These are phyloP conservation scores for Avena eriantha DNA, from an alignment of 176 grass and related monocot species.

Conservation along the genomic window DNA sequence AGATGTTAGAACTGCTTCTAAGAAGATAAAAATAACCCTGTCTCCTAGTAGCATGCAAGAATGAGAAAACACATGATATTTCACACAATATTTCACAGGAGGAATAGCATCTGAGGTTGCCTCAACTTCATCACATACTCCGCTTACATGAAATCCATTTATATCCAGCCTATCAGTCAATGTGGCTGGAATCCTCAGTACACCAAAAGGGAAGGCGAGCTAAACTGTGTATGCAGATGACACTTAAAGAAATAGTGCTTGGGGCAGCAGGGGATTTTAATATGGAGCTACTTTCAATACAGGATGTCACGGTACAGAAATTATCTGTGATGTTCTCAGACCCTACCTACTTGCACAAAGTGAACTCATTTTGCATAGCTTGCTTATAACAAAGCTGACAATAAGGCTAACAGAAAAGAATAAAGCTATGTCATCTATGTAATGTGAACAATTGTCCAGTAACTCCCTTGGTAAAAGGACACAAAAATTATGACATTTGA, in stretches of 20 bases:
- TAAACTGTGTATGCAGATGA: not conserved
- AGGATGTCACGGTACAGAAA: not conserved
- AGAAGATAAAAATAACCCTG: too few species aligned
- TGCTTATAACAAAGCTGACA: conserved; percentile 36
- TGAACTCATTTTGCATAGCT: conserved; percentile 9
- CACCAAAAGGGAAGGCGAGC: not conserved
- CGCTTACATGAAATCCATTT: not conserved
- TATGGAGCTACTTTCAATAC: not conserved
- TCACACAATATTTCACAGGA: too few species aligned
- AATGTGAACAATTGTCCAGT: conserved; percentile 4
- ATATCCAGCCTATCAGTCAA: not conserved
- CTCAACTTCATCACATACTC: not conserved
- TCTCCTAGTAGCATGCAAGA: too few species aligned
- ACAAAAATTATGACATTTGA: not conserved
- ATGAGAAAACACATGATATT: too few species aligned
- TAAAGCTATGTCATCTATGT: not conserved
- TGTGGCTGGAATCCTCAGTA: not conserved
- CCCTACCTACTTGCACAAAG: conserved; percentile 16
- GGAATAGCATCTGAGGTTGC: too few species aligned
- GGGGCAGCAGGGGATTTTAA: not conserved
- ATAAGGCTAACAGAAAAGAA: not conserved
- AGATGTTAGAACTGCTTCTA: too few species aligned
- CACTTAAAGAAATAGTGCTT: conserved; percentile 16
- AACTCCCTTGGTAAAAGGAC: conserved; percentile 26
- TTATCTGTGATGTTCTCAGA: not conserved